phyloP scores from a whole-genome alignment of 139 green algal species.

The Chlamydomonas eustigma region DNA sequence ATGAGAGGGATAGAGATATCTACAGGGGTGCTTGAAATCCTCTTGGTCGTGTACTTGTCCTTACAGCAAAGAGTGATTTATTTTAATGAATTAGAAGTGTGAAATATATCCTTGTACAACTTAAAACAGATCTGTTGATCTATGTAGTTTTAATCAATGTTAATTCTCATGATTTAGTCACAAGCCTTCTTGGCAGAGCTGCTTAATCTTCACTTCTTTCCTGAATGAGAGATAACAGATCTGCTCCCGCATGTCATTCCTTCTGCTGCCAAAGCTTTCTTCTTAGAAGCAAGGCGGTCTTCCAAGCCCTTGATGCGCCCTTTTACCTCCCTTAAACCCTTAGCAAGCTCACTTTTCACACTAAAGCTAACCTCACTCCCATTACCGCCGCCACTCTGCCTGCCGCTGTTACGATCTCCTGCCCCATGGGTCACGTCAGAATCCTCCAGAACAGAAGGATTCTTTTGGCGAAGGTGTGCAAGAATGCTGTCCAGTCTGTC shows the following conservation, averaged over 20 bases:
- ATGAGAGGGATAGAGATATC: no score
- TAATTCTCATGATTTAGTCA: no score
- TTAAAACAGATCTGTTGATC: background rate
- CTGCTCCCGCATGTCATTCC: background rate
- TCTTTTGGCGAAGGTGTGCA: constrained; percentile 38
- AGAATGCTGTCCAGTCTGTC: constrained; percentile 58
- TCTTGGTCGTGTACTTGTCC: no score
- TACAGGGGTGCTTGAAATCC: no score
- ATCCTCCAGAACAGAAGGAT: constrained; percentile 5
- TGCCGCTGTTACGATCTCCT: background rate
- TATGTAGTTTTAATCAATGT: background rate
- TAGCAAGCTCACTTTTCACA: constrained; percentile 12
- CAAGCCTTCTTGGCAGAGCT: background rate
- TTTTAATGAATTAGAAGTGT: background rate
- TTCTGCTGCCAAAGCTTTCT: constrained; percentile 1
- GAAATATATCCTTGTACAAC: background rate
- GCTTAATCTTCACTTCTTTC: background rate
- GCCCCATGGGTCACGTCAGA: background rate
- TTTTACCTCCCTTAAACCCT: constrained; percentile 8
- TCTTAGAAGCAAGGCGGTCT: constrained; percentile 6
- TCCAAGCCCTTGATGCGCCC: background rate
- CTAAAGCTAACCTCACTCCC: background rate
- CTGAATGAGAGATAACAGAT: background rate
- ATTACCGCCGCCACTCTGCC: background rate
- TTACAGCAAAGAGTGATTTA: no score